A percentile compares a stretch with the other conserved stretches of the same genome.
phyloP scores from a whole-genome alignment of 495 filamentous ascomycete genomes.

The Tuber umbilicatum region DNA sequence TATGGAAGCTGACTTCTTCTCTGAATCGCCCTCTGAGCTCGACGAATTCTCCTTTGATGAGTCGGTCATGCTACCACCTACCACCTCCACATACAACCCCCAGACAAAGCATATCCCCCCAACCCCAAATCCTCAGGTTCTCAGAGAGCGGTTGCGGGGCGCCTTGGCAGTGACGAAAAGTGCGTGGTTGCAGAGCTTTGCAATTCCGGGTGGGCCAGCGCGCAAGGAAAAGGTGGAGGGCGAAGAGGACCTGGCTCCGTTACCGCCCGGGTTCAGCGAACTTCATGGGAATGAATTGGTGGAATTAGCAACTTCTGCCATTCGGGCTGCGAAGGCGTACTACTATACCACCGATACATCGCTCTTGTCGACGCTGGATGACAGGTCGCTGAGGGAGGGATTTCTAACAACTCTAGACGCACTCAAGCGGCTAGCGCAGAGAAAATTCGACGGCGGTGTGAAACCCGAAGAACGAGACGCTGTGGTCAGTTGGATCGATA shows the following conservation, averaged over 20 bases:
- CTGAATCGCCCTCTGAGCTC: constrained; percentile 52
- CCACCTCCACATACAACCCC: constrained; percentile 89
- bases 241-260: constrained; percentile 37
- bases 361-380: constrained; percentile 38
- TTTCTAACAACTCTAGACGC: constrained; percentile 80
- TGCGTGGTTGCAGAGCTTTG: constrained; percentile 51
- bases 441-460: constrained; percentile 81
- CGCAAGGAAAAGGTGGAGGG: constrained; percentile 39
- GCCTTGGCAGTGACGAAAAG: constrained; percentile 60
- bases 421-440: constrained; percentile 78
- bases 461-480: constrained; percentile 62
- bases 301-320: constrained; percentile 86
- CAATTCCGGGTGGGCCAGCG: constrained; percentile 35
- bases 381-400: constrained; percentile 50
- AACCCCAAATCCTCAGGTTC: constrained; percentile 69
- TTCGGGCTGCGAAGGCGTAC: constrained; percentile 89
- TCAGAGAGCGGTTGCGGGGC: constrained; percentile 66
- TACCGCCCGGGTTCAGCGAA: constrained; percentile 64
- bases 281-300: constrained; percentile 85
- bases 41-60: constrained; percentile 56
- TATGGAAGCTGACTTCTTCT: constrained; percentile 37
- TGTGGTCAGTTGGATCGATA: constrained; percentile 68
- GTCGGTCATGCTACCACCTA: constrained; percentile 81
- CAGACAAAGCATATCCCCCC: constrained; percentile 79
- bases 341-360: constrained; percentile 51